Evolutionary conservation across 352 stramenopile genomes (phyloP).

Genomic region (Thalassiosira mediterranea): DNA sequence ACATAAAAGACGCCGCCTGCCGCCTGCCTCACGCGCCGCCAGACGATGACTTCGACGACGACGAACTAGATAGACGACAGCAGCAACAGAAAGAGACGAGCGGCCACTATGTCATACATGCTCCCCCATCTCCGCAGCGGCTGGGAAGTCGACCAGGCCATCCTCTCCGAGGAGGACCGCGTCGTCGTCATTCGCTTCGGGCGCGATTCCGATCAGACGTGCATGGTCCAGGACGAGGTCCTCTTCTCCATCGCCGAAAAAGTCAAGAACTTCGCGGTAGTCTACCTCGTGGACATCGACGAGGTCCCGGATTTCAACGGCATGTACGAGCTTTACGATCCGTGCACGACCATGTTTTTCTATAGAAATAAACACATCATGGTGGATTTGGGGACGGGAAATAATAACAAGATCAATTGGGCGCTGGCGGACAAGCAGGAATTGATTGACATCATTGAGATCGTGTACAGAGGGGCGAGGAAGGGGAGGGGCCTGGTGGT

Average conservation of each 20-base stretch:
- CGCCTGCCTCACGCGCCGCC: too few relatives aligned
- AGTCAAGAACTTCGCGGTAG: conserved; percentile 98
- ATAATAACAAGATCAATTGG: conserved; percentile 99
- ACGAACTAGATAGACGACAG: too few relatives aligned
- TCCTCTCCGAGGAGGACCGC: conserved; percentile 97
- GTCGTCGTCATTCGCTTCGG: conserved; percentile 99
- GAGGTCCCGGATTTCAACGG: conserved; percentile 99
- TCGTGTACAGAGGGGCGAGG: conserved; percentile 95
- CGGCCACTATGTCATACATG: conserved; percentile 92
- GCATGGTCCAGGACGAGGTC: conserved; percentile 98
- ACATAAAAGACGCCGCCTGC: too few relatives aligned
- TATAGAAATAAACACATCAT: conserved; percentile 99
- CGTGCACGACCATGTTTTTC: conserved; percentile 99
- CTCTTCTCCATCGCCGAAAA: conserved; percentile 95
- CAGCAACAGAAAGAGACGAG: too few relatives aligned
- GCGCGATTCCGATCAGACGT: conserved; percentile 96
- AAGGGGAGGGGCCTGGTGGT: conserved; percentile 98
- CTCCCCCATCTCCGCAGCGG: conserved; percentile 95
- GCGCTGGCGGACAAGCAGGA: conserved; percentile 96
- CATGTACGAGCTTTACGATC: conserved; percentile 99
- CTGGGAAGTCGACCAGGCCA: conserved; percentile 99
- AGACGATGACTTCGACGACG: too few relatives aligned
- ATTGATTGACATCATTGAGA: conserved; percentile 99
- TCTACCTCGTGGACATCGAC: conserved; percentile 95
- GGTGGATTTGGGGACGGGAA: conserved; percentile 99